A percentile compares a stretch with the other conserved stretches of the same genome.
phyloP scores from a whole-genome alignment of 179 eudicot genomes.

The Silene coronaria region DNA sequence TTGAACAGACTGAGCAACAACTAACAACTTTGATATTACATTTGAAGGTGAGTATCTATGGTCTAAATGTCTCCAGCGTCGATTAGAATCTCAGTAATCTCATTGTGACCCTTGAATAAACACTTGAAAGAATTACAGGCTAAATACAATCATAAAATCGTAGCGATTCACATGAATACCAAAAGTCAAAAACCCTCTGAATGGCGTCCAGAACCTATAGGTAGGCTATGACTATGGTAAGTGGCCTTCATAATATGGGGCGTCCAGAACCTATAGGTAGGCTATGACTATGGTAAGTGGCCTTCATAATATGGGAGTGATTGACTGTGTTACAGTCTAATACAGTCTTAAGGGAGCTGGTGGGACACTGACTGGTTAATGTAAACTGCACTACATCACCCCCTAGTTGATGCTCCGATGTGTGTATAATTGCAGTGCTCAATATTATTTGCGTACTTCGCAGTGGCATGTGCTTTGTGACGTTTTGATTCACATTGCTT shows the following conservation, averaged over 20 bases:
- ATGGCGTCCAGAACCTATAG: background rate
- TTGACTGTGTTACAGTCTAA: background rate
- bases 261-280: background rate
- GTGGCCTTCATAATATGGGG: background rate
- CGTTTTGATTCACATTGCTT: slow-evolving; percentile 17
- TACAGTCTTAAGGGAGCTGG: background rate
- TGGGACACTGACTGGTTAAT: background rate
- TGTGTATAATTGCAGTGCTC: background rate
- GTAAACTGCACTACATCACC: background rate
- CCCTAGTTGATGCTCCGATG: background rate
- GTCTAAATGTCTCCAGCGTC: background rate
- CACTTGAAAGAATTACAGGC: background rate
- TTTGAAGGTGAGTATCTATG: slow-evolving; percentile 53
- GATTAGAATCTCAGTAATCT: background rate
- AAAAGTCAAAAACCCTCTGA: background rate
- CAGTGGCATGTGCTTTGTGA: background rate
- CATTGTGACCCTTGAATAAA: background rate
- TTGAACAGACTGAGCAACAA: slow-evolving; percentile 70
- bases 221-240: background rate
- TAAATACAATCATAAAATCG: background rate
- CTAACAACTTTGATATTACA: slow-evolving; percentile 68
- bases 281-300: background rate
- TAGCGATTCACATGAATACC: background rate
- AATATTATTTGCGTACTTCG: background rate
- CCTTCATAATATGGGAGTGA: background rate